Percentiles rank a stretch among this genome's conserved stretches.
These are phyloP conservation scores for sunflower (Helianthus annuus) DNA, from an alignment of 129 eudicot genomes.

Conservation along the genomic window DNA sequence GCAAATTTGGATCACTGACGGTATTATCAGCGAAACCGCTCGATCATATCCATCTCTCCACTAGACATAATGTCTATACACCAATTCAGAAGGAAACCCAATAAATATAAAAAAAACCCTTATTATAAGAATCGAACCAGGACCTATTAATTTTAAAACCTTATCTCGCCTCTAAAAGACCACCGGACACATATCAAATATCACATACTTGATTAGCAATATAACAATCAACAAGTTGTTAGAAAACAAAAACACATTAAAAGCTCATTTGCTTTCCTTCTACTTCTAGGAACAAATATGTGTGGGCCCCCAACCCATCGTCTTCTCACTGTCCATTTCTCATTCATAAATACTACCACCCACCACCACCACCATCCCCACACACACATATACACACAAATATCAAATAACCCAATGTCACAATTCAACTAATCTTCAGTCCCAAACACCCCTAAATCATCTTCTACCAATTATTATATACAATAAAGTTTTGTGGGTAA, in stretches of 20 bases:
- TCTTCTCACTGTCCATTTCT: conserved; percentile 31
- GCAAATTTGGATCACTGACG: too few relatives aligned
- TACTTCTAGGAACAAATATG: conserved; percentile 41
- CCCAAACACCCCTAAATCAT: neutral
- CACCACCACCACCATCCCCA: conserved; percentile 8
- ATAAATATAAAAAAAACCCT: too few relatives aligned
- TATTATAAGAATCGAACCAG: too few relatives aligned
- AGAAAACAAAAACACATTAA: conserved; percentile 12
- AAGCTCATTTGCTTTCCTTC: conserved; percentile 40
- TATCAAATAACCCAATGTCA: conserved; percentile 8
- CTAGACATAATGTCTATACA: too few relatives aligned
- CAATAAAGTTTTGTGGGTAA: too few relatives aligned
- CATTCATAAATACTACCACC: conserved; percentile 30
- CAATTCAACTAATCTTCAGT: conserved; percentile 17
- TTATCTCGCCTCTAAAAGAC: too few relatives aligned
- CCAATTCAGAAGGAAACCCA: too few relatives aligned
- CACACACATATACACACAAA: neutral
- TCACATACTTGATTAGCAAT: too few relatives aligned
- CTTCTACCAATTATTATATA: neutral
- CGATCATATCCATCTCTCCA: too few relatives aligned
- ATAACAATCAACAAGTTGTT: neutral
- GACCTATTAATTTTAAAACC: too few relatives aligned
- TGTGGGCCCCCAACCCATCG: conserved; percentile 27
- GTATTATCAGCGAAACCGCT: too few relatives aligned
- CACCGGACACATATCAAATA: too few relatives aligned